Evolutionary conservation across 768 basidiomycete genomes (phyloP), one percentile per base, ranked within the genome.

Genomic region (Russula sp.): DNA sequence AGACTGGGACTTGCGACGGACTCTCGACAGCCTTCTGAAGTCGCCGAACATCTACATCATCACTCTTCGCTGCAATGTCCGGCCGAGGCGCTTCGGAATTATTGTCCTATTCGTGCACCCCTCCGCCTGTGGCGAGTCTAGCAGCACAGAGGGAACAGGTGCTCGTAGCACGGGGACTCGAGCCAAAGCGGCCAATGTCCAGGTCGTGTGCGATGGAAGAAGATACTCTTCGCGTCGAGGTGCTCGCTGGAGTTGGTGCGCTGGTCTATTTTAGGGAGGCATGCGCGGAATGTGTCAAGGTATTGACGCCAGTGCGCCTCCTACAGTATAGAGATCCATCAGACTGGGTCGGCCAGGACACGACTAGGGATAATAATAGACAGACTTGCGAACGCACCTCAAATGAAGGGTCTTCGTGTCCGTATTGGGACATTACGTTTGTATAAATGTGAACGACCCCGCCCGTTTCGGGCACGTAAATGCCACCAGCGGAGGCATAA

Each of bases 11-110:
- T 9, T 56, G 54, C 8, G 60, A 61, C 34, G 56, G 34, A 14
- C 48, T 43, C 39, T 61, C 55, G 16, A 57, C 42, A n/a, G 55
- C 51, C 55, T 57, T 57, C 14, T 61, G 55, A 7, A 61, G 49
- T 29, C 42, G 34, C 6, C 34, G 60, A 11, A 61, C 38, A 29
- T 29, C 25, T 29, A 29, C 3, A 29, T 29, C 25, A 29, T 29
- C 25, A 29, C 25, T 29, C 25, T 29, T 29, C 25, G 3, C 25
- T 29, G 3, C 25, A 29, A 2, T 29, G 25, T 29, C 25, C 25
- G 25, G 25, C 25, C 1, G 25, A 29, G 25, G 25, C 25, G 25
- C 25, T 29, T 29, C 25, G 25, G 25, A 29, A 29, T 29, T 3
- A 29, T 29, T 29, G 25, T 29, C 25, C 25, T 3, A 1, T 29